These are phyloP conservation scores for Boletus insuetus DNA, from an alignment of 768 basidiomycete species.

Conservation along the genomic window DNA sequence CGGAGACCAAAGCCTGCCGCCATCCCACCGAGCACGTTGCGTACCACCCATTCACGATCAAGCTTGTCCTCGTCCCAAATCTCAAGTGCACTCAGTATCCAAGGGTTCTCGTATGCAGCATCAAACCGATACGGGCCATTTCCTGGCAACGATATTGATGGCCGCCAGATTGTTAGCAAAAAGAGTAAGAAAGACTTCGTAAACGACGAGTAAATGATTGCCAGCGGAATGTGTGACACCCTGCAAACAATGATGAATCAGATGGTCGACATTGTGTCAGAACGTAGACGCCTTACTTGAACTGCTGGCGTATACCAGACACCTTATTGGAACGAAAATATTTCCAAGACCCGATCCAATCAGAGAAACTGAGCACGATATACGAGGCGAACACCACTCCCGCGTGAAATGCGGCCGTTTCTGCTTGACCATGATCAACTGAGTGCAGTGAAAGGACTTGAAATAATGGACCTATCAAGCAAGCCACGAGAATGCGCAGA, in stretches of 20 bases:
- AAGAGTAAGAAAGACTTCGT: slow-evolving; percentile 84
- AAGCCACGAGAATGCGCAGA: slow-evolving; percentile 60
- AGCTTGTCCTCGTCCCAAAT: slow-evolving; percentile 70
- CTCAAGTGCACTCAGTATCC: slow-evolving; percentile 43
- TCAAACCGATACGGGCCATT: slow-evolving; percentile 22
- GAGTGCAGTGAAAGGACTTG: background rate
- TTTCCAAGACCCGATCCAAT: slow-evolving; percentile 33
- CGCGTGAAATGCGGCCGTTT: slow-evolving; percentile 72
- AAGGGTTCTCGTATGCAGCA: slow-evolving; percentile 31
- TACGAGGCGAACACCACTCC: slow-evolving; percentile 62
- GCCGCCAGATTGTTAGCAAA: slow-evolving; percentile 77
- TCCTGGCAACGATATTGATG: slow-evolving; percentile 32
- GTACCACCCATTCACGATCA: slow-evolving; percentile 80
- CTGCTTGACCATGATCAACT: slow-evolving; percentile 34
- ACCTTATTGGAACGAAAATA: slow-evolving; percentile 12
- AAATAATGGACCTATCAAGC: slow-evolving; percentile 50
- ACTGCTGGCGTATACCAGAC: slow-evolving; percentile 61
- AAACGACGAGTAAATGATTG: slow-evolving; percentile 77
- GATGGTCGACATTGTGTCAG: background rate
- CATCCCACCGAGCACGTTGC: slow-evolving; percentile 83
- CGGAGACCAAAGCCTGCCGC: slow-evolving; percentile 83
- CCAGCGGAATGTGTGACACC: slow-evolving; percentile 73
- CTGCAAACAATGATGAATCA: slow-evolving; percentile 32
- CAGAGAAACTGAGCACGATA: slow-evolving; percentile 44
- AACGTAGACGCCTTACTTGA: slow-evolving; percentile 40